Evolutionary conservation across 2,329 filamentous ascomycete genomes (phyloP).

Genomic region (Zymoseptoria tritici): DNA sequence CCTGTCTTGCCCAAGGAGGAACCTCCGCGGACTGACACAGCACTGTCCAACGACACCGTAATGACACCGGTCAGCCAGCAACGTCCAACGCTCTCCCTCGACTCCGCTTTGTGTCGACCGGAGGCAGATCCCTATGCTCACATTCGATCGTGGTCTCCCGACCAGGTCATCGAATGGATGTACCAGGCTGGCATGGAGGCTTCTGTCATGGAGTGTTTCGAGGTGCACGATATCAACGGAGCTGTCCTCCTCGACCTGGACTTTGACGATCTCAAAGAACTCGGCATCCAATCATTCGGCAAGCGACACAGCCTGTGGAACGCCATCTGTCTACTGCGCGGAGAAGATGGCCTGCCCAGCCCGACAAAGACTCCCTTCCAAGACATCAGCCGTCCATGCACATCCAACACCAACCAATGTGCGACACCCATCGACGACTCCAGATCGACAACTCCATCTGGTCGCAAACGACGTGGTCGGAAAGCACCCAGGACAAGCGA

Average conservation of each 20-base stretch:
- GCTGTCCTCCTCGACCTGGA: constrained; percentile 82
- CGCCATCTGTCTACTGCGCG: constrained; percentile 63
- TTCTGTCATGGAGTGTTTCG: constrained; percentile 71
- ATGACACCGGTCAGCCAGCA: constrained; percentile 13
- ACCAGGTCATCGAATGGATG: constrained; percentile 82
- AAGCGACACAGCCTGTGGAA: constrained; percentile 74
- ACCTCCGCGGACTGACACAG: constrained; percentile 22
- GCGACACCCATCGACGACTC: constrained; percentile 21
- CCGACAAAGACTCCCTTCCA: constrained; percentile 43
- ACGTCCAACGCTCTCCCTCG: constrained; percentile 23
- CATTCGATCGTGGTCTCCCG: constrained; percentile 61
- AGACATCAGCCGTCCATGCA: constrained; percentile 40
- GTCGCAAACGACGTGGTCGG: constrained; percentile 33
- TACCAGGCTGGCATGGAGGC: constrained; percentile 72
- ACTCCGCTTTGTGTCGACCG: constrained; percentile 13
- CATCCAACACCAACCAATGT: constrained; percentile 22
- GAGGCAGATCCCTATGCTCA: constrained; percentile 13
- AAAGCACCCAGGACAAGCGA: constrained; percentile 47
- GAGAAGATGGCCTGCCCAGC: constrained; percentile 36
- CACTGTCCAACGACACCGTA: constrained; percentile 32
- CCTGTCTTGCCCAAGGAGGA: constrained; percentile 61
- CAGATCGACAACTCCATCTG: constrained; percentile 29
- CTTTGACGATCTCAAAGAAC: constrained; percentile 77
- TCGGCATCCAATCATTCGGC: constrained; percentile 74
- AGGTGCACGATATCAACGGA: constrained; percentile 87